Base-by-base conservation (phyloP, 2,329 filamentous ascomycete genomes). In the Zymoseptoria tritici region DNA sequence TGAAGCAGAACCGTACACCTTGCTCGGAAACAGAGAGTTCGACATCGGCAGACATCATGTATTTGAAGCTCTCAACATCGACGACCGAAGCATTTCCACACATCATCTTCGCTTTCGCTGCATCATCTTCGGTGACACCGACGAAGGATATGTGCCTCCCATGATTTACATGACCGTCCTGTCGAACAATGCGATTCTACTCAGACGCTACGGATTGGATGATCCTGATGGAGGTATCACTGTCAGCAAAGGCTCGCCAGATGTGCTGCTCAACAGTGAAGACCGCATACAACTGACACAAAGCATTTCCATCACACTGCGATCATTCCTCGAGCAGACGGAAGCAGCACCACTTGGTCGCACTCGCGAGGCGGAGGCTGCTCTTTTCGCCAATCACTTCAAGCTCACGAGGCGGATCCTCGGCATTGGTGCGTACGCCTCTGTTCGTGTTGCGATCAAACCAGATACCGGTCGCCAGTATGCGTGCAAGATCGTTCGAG, bases 401-500 rank as follows among this genome's bases (percentile, higher is more conserved):
- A 65, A 71, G 2, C 72, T 87, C 26, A 80, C 75, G 1, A 69
- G 77, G 49, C 78, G 80, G 9, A 68, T 78, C 2, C 74, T 87
- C 22, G 85, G 85, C 4, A 67, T 72, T 36, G 85, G 85, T 5
- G 77, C 75, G 2, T 78, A 79, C 67, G 82, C 81, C 8, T 74
- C 74, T 50, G 81, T 88, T 2, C 78, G 81, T 58, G 74, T 86
- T 9, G 83, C 81, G 4, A 69, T 80, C 2, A 79, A 88, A 16
- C 70, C 75, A 22, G 71, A 71, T 6, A 82, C 80, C 0, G 77
- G 79, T 46, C 79, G 78, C 58, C 88, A 90, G 66, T 64, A 89
- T 20, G 86, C 86, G 9, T 91, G 88, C 76, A 90, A 91, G 67
- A 73, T 89, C 8, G 76, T 89, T 56, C 55, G 36, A 36, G 5